phyloP scores from a whole-genome alignment of 345 rosid species.

The Rhodomyrtus tomentosa region DNA sequence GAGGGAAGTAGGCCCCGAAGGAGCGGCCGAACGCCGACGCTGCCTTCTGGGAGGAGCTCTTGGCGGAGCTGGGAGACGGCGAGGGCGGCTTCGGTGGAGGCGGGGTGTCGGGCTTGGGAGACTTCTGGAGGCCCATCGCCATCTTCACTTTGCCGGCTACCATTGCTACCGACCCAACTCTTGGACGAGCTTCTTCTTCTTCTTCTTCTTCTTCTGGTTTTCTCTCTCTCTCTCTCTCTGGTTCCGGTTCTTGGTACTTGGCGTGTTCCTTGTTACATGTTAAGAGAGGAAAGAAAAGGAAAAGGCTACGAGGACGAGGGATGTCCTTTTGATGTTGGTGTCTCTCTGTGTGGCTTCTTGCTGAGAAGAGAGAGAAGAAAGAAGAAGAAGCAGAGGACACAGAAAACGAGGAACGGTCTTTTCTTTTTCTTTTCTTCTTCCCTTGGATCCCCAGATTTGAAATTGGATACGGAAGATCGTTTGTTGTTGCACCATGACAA shows the following conservation, averaged over 20 bases:
- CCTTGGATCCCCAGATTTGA: background rate
- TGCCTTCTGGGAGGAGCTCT: constrained; percentile 4
- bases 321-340: background rate
- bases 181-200: background rate
- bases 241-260: background rate
- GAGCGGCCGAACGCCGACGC: constrained; percentile 54
- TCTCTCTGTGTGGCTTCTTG: background rate
- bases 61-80: constrained; percentile 18
- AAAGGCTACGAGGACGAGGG: background rate
- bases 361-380: background rate
- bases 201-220: background rate
- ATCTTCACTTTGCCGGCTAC: constrained; percentile 79
- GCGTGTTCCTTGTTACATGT: too few relatives aligned
- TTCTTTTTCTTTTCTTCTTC: constrained; percentile 1
- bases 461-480: background rate
- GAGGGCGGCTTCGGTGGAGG: constrained; percentile 25
- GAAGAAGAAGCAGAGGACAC: constrained; percentile 12
- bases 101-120: constrained; percentile 27
- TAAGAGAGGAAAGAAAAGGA: background rate
- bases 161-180: constrained; percentile 19
- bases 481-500: too few relatives aligned
- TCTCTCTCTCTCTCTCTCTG: background rate
- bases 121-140: constrained; percentile 82
- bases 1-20: constrained; percentile 85
- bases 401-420: constrained; percentile 61